Evolutionary conservation across 108 stramenopile species (phyloP).

Genomic region (Asterionellopsis glacialis): DNA sequence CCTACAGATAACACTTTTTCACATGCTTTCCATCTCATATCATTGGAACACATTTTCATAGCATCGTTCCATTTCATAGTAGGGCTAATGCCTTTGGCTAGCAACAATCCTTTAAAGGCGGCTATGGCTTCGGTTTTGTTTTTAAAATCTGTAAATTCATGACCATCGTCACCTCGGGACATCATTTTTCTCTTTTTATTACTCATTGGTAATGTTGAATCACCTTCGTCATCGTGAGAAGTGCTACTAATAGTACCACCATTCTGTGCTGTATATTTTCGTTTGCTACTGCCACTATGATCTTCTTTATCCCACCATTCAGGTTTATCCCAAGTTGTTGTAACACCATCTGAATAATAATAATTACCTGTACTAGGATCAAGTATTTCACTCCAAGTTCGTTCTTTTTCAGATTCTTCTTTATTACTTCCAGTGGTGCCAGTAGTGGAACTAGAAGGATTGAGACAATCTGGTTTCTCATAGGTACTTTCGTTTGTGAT

Average conservation of each 20-base stretch:
- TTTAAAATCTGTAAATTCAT: slow-evolving; percentile 22
- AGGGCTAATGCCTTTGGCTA: slow-evolving; percentile 68
- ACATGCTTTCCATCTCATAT: slow-evolving; percentile 66
- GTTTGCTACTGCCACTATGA: slow-evolving; percentile 1
- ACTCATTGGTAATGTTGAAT: not conserved
- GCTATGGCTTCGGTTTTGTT: slow-evolving; percentile 72
- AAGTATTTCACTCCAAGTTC: slow-evolving; percentile 60
- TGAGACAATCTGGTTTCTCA: slow-evolving; percentile 44
- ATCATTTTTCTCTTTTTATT: slow-evolving; percentile 38
- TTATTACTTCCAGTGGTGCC: slow-evolving; percentile 9
- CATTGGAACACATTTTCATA: slow-evolving; percentile 50
- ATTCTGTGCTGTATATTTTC: slow-evolving; percentile 3
- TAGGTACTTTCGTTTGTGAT: slow-evolving; percentile 54
- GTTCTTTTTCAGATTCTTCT: slow-evolving; percentile 6
- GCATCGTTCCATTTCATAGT: slow-evolving; percentile 74
- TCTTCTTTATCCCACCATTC: not conserved
- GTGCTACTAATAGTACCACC: no score
- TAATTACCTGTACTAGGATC: slow-evolving; percentile 61
- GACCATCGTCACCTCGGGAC: slow-evolving; percentile 4
- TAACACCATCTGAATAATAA: slow-evolving; percentile 78
- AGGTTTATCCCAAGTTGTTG: slow-evolving; percentile 77
- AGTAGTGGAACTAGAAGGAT: slow-evolving; percentile 4
- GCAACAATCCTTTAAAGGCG: slow-evolving; percentile 77
- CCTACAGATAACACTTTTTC: slow-evolving; percentile 42
- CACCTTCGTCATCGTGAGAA: slow-evolving; percentile 9